Percentiles rank a stretch among this genome's conserved stretches.
Conservation (phyloP, 2,329 filamentous ascomycete species). For the Aspergillus nomiae region DNA sequence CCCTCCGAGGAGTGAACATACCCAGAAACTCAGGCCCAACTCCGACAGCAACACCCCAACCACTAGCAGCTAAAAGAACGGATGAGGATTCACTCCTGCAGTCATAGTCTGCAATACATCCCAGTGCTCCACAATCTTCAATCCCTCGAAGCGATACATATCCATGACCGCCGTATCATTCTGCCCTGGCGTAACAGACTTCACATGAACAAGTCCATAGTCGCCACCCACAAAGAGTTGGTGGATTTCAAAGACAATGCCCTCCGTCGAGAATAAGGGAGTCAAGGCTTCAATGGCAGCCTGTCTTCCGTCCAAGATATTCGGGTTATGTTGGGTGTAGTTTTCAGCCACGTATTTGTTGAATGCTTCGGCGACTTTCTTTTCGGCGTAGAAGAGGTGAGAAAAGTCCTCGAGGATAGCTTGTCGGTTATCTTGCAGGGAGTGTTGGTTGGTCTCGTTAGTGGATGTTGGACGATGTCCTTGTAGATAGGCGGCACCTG, state of each 20-base stretch:
- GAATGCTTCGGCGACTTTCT: not conserved
- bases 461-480: not conserved
- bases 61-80: not conserved
- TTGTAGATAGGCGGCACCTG: not conserved
- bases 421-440: fast-evolving
- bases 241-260: not conserved
- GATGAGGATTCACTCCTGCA: not conserved
- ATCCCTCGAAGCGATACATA: not conserved
- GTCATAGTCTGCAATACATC: not conserved
- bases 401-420: not conserved
- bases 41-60: too few relatives aligned
- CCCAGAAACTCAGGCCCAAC: too few relatives aligned
- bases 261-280: not conserved
- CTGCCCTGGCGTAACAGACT: not conserved
- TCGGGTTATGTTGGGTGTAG: not conserved
- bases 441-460: not conserved
- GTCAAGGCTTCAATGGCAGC: not conserved
- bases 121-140: not conserved
- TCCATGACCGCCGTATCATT: not conserved
- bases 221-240: not conserved
- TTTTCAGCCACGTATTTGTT: not conserved
- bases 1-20: too few relatives aligned
- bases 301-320: not conserved
- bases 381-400: not conserved
- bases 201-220: not conserved